Evolutionary conservation across 305 asterid genomes (phyloP), one percentile per base, ranked within the genome.

Genomic region (Fraxinus sp.): DNA sequence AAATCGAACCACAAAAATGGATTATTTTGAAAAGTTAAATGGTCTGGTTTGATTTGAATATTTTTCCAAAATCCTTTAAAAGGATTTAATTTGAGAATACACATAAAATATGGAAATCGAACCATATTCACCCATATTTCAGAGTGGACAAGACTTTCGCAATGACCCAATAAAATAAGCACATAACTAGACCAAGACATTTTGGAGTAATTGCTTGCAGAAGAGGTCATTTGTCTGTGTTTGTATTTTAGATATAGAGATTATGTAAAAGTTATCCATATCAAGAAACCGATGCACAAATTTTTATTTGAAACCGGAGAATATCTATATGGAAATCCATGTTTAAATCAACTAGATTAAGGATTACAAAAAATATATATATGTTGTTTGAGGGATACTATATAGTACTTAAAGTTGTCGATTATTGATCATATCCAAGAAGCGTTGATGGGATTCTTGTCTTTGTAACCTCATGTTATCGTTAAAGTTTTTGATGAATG

Each of bases 361-460:
- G 55, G 55, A 43, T 43, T 43, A 11, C n/a, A 10, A 41, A 46
- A 2, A 16, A 46, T 43, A 11, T 3, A 46, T 43, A 11, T 0
- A 39, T 36, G 18, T 13, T 46, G 57, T 46, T 46, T 13, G n/a
- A 11, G 57, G 57, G 57, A 46, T 46, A 46, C n/a, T 46, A 46
- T 46, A 13, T 46, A 13, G 57, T 46, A 41, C n/a, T 46, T 46
- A 46, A 46, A 46, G n/a, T 11, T 46, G 18, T 11, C 36, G 33
- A 24, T 66, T 66, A 20, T 32, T 36, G 26, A 86, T 76, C 86
- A 79, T 80, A 9, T 79, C 84, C 39, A 80, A 18, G 82, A 82
- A 82, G 64, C 88, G 85, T 55, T 80, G 89, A 28, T 84, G 75
- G 0, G 91, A 89, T 59, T 89, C 91, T 43, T 87, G 89, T 49